Percentiles rank a stretch among this genome's conserved stretches.
These are phyloP conservation scores for Poa pratensis DNA, from an alignment of 176 grass and related monocot genomes.

Conservation along the genomic window DNA sequence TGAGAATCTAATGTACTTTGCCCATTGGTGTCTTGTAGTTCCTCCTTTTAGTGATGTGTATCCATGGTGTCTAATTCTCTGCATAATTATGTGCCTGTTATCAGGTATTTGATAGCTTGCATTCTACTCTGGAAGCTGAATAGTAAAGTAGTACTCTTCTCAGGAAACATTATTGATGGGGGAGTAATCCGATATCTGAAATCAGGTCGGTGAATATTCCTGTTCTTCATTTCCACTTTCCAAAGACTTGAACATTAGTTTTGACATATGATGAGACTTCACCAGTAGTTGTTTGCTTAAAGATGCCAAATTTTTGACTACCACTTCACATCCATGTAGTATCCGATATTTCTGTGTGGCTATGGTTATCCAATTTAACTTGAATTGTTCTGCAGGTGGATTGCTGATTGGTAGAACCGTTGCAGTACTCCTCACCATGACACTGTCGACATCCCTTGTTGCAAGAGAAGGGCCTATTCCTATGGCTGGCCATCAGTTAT, in stretches of 20 bases:
- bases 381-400: conserved; percentile 56
- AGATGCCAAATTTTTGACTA: background rate
- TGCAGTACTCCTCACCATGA: conserved; percentile 73
- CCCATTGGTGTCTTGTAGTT: background rate
- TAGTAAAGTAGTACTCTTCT: conserved; percentile 67
- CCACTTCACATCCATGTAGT: background rate
- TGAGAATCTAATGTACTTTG: conserved; percentile 45
- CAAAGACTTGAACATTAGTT: conserved; percentile 4
- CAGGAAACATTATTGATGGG: conserved; percentile 52
- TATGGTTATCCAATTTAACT: conserved; percentile 6
- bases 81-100: conserved; percentile 35
- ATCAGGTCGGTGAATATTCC: conserved; percentile 66
- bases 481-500: conserved; percentile 90
- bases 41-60: background rate
- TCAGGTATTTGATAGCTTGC: conserved; percentile 82
- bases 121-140: conserved; percentile 92
- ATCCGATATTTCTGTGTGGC: background rate
- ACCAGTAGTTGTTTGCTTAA: background rate
- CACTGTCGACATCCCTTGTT: conserved; percentile 74
- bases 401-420: conserved; percentile 86
- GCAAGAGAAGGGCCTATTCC: conserved; percentile 81
- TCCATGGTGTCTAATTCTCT: conserved; percentile 12
- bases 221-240: conserved; percentile 21
- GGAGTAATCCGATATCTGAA: conserved; percentile 74
- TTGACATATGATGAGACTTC: conserved; percentile 4